A percentile compares a stretch with the other conserved stretches of the same genome.
These are phyloP conservation scores for Hordeum pubiflorum DNA, from an alignment of 202 grass and related monocot genomes.

Conservation along the genomic window DNA sequence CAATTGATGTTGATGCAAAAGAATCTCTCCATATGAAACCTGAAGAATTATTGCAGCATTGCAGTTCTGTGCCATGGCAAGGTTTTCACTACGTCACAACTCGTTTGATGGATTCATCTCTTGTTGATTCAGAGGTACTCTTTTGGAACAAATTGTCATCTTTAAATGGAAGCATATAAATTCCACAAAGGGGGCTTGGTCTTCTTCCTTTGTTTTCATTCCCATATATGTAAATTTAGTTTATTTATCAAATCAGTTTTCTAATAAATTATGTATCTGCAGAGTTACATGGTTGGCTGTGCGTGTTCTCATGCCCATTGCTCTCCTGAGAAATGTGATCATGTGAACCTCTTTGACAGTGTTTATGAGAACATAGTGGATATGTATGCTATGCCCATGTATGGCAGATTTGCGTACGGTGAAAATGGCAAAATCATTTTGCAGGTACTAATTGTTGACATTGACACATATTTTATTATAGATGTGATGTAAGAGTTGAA, in stretches of 20 bases:
- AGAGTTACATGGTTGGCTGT: constrained; percentile 58
- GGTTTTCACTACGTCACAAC: constrained; percentile 67
- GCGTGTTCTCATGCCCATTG: constrained; percentile 45
- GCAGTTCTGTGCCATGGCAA: constrained; percentile 65
- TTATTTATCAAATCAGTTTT: constrained; percentile 34
- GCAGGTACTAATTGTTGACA: constrained; percentile 46
- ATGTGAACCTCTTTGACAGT: constrained; percentile 58
- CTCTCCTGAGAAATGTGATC: constrained; percentile 60
- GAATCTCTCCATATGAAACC: constrained; percentile 38
- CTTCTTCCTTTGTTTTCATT: neutral
- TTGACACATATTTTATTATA: neutral
- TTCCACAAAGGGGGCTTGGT: neutral
- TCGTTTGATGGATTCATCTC: constrained; percentile 58
- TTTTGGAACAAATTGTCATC: neutral
- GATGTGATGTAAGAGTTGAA: neutral
- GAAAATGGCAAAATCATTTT: constrained; percentile 60
- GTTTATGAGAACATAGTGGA: constrained; percentile 55
- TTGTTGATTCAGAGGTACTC: constrained; percentile 64
- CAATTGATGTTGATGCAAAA: constrained; percentile 58
- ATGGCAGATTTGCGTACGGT: constrained; percentile 76
- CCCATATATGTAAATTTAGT: constrained; percentile 9
- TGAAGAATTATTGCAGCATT: constrained; percentile 29
- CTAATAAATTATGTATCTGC: constrained; percentile 32
- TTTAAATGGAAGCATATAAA: neutral
- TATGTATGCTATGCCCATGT: constrained; percentile 51